Evolutionary conservation across 768 basidiomycete species (phyloP).

Genomic region (Daedalea quercina): DNA sequence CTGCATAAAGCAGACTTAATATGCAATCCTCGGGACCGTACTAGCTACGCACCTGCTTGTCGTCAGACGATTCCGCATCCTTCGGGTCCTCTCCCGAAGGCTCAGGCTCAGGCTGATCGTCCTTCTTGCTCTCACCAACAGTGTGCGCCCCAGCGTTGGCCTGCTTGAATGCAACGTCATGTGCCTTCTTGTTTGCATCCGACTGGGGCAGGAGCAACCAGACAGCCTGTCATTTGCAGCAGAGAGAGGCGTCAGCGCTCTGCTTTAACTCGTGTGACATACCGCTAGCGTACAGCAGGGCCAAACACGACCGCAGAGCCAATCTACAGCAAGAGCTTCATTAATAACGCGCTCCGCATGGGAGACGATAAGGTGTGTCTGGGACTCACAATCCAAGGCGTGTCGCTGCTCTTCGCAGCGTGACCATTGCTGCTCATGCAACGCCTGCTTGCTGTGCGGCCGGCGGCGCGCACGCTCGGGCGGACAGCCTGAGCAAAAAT

Average conservation of each 20-base stretch:
- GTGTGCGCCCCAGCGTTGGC: background rate
- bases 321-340: conserved; percentile 9
- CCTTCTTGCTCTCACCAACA: conserved; percentile 3
- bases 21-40: background rate
- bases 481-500: conserved; percentile 11
- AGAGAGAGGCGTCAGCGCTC: background rate
- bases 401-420: conserved; percentile 15
- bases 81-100: conserved; percentile 2
- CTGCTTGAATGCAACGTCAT: background rate
- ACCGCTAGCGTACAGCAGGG: conserved; percentile 12
- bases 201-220: conserved; percentile 1
- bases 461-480: conserved; percentile 11
- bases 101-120: conserved; percentile 2
- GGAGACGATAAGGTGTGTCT: too few relatives aligned
- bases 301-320: conserved; percentile 20
- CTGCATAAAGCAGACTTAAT: background rate
- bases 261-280: background rate
- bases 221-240: background rate
- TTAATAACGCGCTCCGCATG: too few relatives aligned
- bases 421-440: conserved; percentile 17
- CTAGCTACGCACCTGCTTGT: background rate
- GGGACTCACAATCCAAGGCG: conserved; percentile 17
- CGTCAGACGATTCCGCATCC: conserved; percentile 9
- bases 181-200: background rate
- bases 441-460: conserved; percentile 10